phyloP scores from a whole-genome alignment of 2,329 filamentous ascomycete genomes.

The Fusarium papillatum region DNA sequence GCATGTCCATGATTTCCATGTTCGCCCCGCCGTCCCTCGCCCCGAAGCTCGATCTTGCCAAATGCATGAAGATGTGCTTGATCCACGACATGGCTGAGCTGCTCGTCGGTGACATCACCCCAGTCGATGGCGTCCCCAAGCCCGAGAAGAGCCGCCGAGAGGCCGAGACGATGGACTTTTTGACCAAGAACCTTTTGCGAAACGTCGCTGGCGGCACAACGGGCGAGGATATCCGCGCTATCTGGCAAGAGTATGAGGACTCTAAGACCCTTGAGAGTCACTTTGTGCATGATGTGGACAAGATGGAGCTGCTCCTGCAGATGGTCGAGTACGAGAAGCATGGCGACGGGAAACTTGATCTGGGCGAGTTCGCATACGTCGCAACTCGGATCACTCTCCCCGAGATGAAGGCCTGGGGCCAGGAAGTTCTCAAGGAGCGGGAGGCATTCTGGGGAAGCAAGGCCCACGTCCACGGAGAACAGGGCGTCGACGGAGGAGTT shows the following conservation, averaged over 20 bases:
- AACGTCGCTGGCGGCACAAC: conserved; percentile 78
- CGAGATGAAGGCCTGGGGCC: conserved; percentile 86
- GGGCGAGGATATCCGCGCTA: conserved; percentile 78
- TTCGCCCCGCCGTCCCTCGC: conserved; percentile 84
- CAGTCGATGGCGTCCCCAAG: conserved; percentile 88
- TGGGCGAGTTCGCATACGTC: conserved; percentile 91
- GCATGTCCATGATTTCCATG: conserved; percentile 97
- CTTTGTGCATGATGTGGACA: conserved; percentile 97
- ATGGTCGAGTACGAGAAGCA: conserved; percentile 96
- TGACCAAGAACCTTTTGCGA: conserved; percentile 80
- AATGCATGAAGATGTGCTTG: conserved; percentile 95
- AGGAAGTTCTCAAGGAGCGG: conserved; percentile 82
- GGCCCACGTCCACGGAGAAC: conserved; percentile 61
- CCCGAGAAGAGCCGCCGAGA: conserved; percentile 91
- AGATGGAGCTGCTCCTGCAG: conserved; percentile 94
- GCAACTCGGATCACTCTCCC: conserved; percentile 78
- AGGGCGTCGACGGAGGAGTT: conserved; percentile 55
- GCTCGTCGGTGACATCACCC: conserved; percentile 96
- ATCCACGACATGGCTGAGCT: conserved; percentile 98
- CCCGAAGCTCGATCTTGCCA: conserved; percentile 79
- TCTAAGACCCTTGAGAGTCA: conserved; percentile 84
- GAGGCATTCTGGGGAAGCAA: conserved; percentile 77
- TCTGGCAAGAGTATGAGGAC: conserved; percentile 98
- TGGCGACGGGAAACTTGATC: conserved; percentile 74
- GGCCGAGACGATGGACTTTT: conserved; percentile 91